Evolutionary conservation across 2,329 filamentous ascomycete genomes (phyloP).

Genomic region (Falciphora oryzae): DNA sequence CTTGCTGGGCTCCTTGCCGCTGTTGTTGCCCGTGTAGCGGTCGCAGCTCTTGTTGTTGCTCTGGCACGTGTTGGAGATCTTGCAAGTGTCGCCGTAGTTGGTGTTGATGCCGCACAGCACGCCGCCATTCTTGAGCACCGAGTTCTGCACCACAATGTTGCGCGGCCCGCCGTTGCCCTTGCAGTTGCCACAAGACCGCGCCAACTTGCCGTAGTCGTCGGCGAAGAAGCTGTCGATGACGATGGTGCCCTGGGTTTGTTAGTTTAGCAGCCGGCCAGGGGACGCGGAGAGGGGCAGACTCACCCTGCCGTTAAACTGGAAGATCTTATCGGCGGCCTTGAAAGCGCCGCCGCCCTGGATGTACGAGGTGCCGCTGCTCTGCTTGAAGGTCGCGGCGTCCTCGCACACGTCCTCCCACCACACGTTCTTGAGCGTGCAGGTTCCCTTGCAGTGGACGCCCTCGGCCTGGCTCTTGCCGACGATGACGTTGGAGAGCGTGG

Average conservation of each 20-base stretch:
- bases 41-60: slow-evolving; percentile 10
- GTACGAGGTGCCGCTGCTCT: slow-evolving; percentile 29
- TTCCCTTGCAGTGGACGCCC: slow-evolving; percentile 42
- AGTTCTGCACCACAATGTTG: slow-evolving; percentile 37
- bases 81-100: slow-evolving; percentile 21
- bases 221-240: slow-evolving; percentile 34
- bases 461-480: slow-evolving; percentile 43
- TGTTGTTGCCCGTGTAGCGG: slow-evolving; percentile 11
- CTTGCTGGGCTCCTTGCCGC: slow-evolving; percentile 24
- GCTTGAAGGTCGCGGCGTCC: slow-evolving; percentile 31
- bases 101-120: slow-evolving; percentile 36
- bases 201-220: slow-evolving; percentile 42
- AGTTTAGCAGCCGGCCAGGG: background rate
- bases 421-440: slow-evolving; percentile 33
- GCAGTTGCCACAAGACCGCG: slow-evolving; percentile 43
- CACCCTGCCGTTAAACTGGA: slow-evolving; percentile 30
- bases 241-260: slow-evolving; percentile 22
- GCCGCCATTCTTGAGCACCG: slow-evolving; percentile 30
- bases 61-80: slow-evolving; percentile 11
- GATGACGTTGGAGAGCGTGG: slow-evolving; percentile 45
- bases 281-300: background rate
- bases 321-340: slow-evolving; percentile 29
- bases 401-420: slow-evolving; percentile 31
- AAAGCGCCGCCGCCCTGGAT: slow-evolving; percentile 33
- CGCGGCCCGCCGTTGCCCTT: slow-evolving; percentile 30